A percentile compares a stretch with the other conserved stretches of the same genome.
These are phyloP conservation scores for Aplosporella prunicola DNA, from an alignment of 2,329 filamentous ascomycete species.

Conservation along the genomic window DNA sequence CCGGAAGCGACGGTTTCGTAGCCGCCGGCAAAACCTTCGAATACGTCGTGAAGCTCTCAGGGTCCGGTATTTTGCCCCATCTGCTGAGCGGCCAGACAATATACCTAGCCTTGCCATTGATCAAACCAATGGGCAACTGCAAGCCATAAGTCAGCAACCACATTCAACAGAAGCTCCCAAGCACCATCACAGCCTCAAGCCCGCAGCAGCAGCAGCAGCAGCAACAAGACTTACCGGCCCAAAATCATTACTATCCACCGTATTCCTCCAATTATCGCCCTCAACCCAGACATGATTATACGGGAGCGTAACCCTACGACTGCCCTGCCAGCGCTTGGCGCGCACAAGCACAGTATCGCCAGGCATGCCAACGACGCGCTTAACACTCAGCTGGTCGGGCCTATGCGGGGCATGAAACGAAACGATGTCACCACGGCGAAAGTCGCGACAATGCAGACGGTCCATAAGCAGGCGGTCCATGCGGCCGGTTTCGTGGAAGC, in stretches of 20 bases:
- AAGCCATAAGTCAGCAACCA: background rate
- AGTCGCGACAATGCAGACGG: slow-evolving; percentile 18
- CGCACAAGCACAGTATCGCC: slow-evolving; percentile 59
- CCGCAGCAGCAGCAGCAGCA: background rate
- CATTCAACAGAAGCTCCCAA: background rate
- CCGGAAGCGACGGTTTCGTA: slow-evolving; percentile 15
- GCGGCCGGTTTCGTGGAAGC: slow-evolving; percentile 28
- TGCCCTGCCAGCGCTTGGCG: too few relatives aligned
- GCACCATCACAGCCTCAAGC: background rate
- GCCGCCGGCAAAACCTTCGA: slow-evolving; percentile 33
- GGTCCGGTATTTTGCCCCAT: slow-evolving; percentile 43
- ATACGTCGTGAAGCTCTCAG: slow-evolving; percentile 41
- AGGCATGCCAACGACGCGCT: slow-evolving; percentile 71
- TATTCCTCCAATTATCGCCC: slow-evolving; percentile 68
- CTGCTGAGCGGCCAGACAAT: slow-evolving; percentile 59
- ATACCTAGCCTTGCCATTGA: slow-evolving; percentile 65
- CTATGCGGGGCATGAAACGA: slow-evolving; percentile 48
- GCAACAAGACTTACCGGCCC: slow-evolving; percentile 48
- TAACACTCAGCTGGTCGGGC: slow-evolving; percentile 62
- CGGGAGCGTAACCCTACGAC: slow-evolving; percentile 53
- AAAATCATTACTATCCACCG: slow-evolving; percentile 79
- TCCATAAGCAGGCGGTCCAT: slow-evolving; percentile 31
- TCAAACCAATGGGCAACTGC: slow-evolving; percentile 57
- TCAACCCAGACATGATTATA: slow-evolving; percentile 90
- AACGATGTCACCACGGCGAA: slow-evolving; percentile 37